Evolutionary conservation across 2,329 filamentous ascomycete genomes (phyloP).

Genomic region (Botryotinia globosa): DNA sequence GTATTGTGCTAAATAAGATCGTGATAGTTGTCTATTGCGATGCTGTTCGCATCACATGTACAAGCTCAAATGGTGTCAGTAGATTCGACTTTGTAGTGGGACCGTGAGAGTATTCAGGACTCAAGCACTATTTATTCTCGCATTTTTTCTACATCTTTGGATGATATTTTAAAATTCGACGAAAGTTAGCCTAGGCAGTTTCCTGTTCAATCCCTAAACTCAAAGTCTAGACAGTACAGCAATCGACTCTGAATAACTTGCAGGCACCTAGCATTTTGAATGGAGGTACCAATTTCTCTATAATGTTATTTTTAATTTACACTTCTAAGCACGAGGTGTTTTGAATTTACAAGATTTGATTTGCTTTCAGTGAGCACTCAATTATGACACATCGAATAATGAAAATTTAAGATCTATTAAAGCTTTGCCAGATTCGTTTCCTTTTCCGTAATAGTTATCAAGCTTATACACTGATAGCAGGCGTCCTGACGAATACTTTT

Average conservation of each 20-base stretch:
- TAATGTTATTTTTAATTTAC: background rate
- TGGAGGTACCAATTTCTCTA: background rate
- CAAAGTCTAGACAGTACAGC: background rate
- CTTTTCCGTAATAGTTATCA: background rate
- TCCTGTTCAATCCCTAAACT: background rate
- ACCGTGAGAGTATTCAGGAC: too few species aligned
- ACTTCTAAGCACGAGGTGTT: background rate
- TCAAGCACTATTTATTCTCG: too few species aligned
- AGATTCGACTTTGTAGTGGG: background rate
- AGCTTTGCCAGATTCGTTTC: background rate
- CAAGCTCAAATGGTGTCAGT: background rate
- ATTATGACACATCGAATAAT: background rate
- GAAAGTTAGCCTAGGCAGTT: background rate
- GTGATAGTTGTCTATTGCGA: background rate
- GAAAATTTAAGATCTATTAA: background rate
- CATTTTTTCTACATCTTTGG: too few species aligned
- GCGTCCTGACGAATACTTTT: background rate
- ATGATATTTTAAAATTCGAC: background rate
- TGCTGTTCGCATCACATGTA: background rate
- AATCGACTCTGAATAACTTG: background rate
- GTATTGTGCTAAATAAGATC: background rate
- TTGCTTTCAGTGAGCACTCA: background rate
- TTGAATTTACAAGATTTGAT: background rate
- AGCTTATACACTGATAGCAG: background rate
- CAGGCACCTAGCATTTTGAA: background rate